Evolutionary conservation across 1,139 yeast genomes (phyloP), one percentile per base, ranked within the genome.

Genomic region (Nakaseomyces bracarensis): DNA sequence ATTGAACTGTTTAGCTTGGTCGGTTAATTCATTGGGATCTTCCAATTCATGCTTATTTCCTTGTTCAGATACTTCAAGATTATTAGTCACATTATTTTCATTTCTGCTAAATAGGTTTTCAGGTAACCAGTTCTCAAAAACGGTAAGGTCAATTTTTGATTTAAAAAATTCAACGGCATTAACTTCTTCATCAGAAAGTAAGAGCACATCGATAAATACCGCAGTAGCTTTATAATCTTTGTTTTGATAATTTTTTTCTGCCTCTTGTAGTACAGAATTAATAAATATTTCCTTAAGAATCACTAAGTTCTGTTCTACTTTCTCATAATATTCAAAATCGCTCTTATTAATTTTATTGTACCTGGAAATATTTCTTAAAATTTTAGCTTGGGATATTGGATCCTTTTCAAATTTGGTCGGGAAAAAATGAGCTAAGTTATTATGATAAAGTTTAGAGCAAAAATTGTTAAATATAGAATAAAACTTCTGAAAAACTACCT

Each of bases 201-300:
- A 49, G 52, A 71, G 45, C 46, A 70, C 52, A 48, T 60, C 46
- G 48, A 66, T 53, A 55, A 63, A 68, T 40, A 60, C 58, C 28
- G 66, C 68, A 40, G 58, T 70, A 25, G 52, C 67, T 14, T 52
- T 54, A 46, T 55, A 71, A 42, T 82, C 79, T 41, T 71, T 67
- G 2, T 69, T 61, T 40, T 74, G 79, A 50, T 75, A 74, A 50
- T 72, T 76, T 29, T 70, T 65, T 44, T 82, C 93, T 50, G 87
- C 70, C 51, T 86, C 95, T 38, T 78, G 65, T 26, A 84, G 58
- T 7, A 83, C 71, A 0, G 93, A 86, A 55, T 74, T 82, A 42
- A 82, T 82, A 57, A 85, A 84, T 29, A 83, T 68, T 54, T 82
- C 93, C 39, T 53, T 53, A 10, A 60, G 39, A 22, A 57, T 49